Conservation (phyloP, 2,329 filamentous ascomycete genomes). For the Sarocladium oryzae region DNA sequence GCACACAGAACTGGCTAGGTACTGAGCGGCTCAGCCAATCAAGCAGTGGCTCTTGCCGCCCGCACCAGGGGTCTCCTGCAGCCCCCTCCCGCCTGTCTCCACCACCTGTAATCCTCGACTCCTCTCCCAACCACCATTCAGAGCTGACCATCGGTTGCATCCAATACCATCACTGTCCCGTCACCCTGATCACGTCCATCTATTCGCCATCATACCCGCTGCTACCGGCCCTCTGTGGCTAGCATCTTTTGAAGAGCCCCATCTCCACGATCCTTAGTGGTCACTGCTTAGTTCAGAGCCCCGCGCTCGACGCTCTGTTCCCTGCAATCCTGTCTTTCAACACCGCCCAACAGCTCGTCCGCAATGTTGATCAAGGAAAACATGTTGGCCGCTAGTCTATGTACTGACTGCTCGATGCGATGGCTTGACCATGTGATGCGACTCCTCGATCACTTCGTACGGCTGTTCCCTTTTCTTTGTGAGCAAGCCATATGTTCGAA, state of each 20-base stretch:
- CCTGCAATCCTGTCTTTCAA: background rate
- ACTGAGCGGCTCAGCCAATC: background rate
- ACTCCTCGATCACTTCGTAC: no score
- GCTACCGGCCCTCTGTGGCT: background rate
- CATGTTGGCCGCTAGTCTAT: no score
- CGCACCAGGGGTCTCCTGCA: conserved; percentile 6
- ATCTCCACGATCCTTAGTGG: background rate
- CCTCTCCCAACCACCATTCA: conserved; percentile 9
- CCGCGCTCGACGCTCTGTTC: background rate
- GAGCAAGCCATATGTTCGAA: no score
- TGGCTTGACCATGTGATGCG: background rate
- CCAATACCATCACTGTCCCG: background rate
- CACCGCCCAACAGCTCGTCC: background rate
- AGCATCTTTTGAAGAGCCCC: background rate
- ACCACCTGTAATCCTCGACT: background rate
- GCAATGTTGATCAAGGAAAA: no score
- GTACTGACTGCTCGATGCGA: background rate
- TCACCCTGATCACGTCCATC: background rate
- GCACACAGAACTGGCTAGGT: no score
- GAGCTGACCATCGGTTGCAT: background rate
- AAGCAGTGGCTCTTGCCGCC: background rate
- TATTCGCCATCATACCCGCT: conserved; percentile 3
- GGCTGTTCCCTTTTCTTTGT: no score
- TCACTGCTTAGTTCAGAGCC: background rate
- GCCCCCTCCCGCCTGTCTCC: conserved; percentile 5